Evolutionary conservation across 1,284 basidiomycete species (phyloP), one percentile per base, ranked within the genome.

Genomic region (Cutaneotrichosporon cutaneum): DNA sequence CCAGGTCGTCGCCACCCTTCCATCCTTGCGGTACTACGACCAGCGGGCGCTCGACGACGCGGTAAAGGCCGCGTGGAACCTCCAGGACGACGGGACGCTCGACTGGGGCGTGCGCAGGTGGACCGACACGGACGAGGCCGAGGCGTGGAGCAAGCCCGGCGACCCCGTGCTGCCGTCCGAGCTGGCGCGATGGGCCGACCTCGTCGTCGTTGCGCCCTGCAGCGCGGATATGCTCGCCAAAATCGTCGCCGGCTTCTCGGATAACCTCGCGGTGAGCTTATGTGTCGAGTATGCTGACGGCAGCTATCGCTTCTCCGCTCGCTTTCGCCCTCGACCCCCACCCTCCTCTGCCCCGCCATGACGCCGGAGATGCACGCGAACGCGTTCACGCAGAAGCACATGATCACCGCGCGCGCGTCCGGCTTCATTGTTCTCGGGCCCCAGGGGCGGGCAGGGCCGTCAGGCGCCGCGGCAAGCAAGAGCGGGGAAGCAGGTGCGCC

Each of bases 291-390:
- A 33, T 36, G 51, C 67, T 62, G 47, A 56, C 39, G 11, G 0
- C 66, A 95, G 92, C 94, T 93, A 1, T 94, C 90, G 5, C 82
- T 97, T 7, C 84, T 98, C 59, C 88, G 94, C 18, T 94, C 94
- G 0, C 82, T 96, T 0, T 82, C 89, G 8, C 88, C 91, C 0
- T 83, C 83, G 2, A 95, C 90, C 0, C 88, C 89, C 2, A 92
- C 91, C 11, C 90, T 89, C 70, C 78, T 98, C 30, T 98, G 94
- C 72, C 95, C 95, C 3, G 94, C 95, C 0, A 98, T 98, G 94
- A 98, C 98, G 76, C 96, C 94, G 3, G 82, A 91, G 67, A 98
- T 97, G 94, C 97, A 90, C 74, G 85, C 90, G 65, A 93, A 99
- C 72, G 91, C 92, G 21, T 82, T 97, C 36, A 98, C 95, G 0